A percentile compares a stretch with the other conserved stretches of the same genome.
Evolutionary conservation across 164 flowering plant species (phyloP).

Genomic region (Cinnamomum chago): DNA sequence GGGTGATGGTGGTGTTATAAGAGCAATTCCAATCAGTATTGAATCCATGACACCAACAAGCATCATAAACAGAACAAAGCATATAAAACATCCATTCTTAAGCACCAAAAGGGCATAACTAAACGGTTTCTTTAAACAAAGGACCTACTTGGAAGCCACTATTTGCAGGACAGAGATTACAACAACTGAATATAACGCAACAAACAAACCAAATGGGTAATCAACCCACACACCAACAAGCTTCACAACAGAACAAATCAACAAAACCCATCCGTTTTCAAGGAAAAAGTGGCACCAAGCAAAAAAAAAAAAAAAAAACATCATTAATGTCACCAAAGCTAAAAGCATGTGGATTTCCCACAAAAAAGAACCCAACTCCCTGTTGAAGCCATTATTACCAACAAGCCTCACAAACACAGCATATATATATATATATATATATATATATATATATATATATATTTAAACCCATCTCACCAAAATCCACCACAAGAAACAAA

Average conservation of each 20-base stretch:
- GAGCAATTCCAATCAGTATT: background rate
- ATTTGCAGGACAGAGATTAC: too few relatives aligned
- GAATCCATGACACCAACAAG: conserved; percentile 1
- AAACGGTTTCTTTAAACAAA: background rate
- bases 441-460: too few relatives aligned
- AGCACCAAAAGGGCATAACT: background rate
- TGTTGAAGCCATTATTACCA: background rate
- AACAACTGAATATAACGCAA: background rate
- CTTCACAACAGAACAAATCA: too few relatives aligned
- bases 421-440: too few relatives aligned
- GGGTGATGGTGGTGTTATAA: too few relatives aligned
- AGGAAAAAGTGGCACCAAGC: background rate
- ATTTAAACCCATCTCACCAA: background rate
- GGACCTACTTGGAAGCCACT: background rate
- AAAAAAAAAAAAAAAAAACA: conserved; percentile 1
- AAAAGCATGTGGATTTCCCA: background rate
- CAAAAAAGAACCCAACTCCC: background rate
- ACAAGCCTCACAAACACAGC: background rate
- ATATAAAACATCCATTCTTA: background rate
- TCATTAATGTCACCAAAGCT: background rate
- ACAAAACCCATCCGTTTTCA: too few relatives aligned
- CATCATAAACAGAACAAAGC: background rate
- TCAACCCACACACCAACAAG: background rate
- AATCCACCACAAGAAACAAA: background rate
- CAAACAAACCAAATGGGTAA: background rate